Conservation (phyloP, 768 basidiomycete species). For the Amanita molliuscula region DNA sequence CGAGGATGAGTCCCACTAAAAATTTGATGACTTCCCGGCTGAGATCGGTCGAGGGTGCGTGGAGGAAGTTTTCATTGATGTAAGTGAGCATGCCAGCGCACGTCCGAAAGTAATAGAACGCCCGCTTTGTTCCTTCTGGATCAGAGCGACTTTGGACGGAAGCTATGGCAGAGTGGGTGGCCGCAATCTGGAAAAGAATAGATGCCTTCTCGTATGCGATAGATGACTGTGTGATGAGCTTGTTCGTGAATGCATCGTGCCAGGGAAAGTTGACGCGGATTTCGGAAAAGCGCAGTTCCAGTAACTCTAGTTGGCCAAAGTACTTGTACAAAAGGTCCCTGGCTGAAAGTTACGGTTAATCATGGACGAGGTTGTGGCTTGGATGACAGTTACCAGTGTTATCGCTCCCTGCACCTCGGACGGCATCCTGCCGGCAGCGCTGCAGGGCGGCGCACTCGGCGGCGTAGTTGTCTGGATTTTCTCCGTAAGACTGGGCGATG, state of each 20-base stretch:
- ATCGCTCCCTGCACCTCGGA: constrained; percentile 93
- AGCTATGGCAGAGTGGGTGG: constrained; percentile 89
- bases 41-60: constrained; percentile 93
- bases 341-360: constrained; percentile 28
- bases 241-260: constrained; percentile 94
- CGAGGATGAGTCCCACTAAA: constrained; percentile 76
- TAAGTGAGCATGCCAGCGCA: constrained; percentile 96
- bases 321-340: constrained; percentile 97
- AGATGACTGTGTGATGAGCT: constrained; percentile 89
- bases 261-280: constrained; percentile 94
- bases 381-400: constrained; percentile 58
- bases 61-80: constrained; percentile 98
- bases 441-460: constrained; percentile 80
- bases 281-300: constrained; percentile 94
- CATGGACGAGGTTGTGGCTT: not conserved
- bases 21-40: constrained; percentile 93
- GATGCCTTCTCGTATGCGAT: constrained; percentile 98
- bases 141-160: constrained; percentile 76
- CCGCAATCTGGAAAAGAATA: constrained; percentile 91
- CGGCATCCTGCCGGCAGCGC: constrained; percentile 90
- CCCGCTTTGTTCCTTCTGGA: constrained; percentile 86
- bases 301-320: constrained; percentile 95
- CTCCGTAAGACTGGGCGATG: constrained; percentile 89
- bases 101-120: constrained; percentile 85
- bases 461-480: constrained; percentile 82